Percentiles rank a stretch among this genome's conserved stretches.
phyloP scores from a whole-genome alignment of 805 yeast species.

The Sungouiozyma intestinalis region DNA sequence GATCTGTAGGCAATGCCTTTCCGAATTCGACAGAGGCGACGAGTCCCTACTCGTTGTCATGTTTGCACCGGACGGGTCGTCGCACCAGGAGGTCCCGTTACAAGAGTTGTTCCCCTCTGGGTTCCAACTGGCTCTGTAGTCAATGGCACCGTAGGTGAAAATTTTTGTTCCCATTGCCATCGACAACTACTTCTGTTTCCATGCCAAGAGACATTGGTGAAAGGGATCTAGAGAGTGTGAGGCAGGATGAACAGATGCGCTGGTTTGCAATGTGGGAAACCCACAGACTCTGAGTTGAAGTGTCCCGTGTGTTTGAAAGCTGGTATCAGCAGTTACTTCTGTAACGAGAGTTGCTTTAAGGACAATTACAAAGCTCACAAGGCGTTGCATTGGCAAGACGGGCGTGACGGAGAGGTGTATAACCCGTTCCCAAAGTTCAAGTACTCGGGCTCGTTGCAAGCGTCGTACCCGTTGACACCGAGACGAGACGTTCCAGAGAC shows the following conservation, averaged over 20 bases:
- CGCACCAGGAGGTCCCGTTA: conserved; percentile 37
- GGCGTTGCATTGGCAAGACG: conserved; percentile 55
- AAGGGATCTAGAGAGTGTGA: conserved; percentile 1
- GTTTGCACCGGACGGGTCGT: conserved; percentile 48
- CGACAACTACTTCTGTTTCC: too few relatives aligned
- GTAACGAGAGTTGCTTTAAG: conserved; percentile 77
- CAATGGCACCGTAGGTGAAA: conserved; percentile 1
- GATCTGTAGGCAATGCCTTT: conserved; percentile 78
- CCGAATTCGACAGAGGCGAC: conserved; percentile 56
- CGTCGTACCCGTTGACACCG: conserved; percentile 72
- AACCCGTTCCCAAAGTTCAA: conserved; percentile 79
- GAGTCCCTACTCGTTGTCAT: conserved; percentile 46
- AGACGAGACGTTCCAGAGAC: conserved; percentile 61
- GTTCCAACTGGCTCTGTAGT: conserved; percentile 47
- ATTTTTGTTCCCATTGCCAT: not conserved
- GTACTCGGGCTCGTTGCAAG: conserved; percentile 66
- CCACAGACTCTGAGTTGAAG: conserved; percentile 62
- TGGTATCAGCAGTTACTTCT: conserved; percentile 54
- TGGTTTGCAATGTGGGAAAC: conserved; percentile 78
- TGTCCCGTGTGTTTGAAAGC: conserved; percentile 87
- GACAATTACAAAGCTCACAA: conserved; percentile 65
- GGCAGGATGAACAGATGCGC: conserved; percentile 38
- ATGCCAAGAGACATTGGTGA: not conserved
- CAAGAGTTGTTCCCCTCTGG: conserved; percentile 67
- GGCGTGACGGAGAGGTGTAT: conserved; percentile 39